These are phyloP conservation scores for Acrocalymma vagum DNA, from an alignment of 2,329 filamentous ascomycete genomes.

Conservation along the genomic window DNA sequence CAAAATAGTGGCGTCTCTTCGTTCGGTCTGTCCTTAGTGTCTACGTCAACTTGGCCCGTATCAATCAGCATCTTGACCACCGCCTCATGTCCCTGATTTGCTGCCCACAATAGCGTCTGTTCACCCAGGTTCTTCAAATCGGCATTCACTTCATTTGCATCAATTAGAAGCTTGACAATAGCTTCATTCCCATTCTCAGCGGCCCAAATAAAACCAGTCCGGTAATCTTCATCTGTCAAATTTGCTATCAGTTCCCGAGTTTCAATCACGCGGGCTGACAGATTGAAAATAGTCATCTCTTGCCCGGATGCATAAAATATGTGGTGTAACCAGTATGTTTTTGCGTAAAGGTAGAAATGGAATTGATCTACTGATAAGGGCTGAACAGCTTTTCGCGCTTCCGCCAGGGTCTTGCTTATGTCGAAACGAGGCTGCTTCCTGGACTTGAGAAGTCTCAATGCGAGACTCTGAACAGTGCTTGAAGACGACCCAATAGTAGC, in stretches of 20 bases:
- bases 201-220: neutral
- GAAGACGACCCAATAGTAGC: slow-evolving; percentile 11
- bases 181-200: slow-evolving; percentile 6
- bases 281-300: slow-evolving; percentile 5
- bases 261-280: slow-evolving; percentile 7
- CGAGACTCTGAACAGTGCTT: slow-evolving; percentile 8
- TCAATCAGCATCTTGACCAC: slow-evolving; percentile 9
- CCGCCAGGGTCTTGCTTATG: slow-evolving; percentile 11
- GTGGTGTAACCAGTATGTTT: slow-evolving; percentile 17
- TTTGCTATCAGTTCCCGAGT: neutral
- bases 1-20: too few species aligned
- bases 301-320: slow-evolving; percentile 16
- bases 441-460: slow-evolving; percentile 11
- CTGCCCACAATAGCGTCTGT: slow-evolving; percentile 7
- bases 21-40: slow-evolving; percentile 7
- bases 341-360: slow-evolving; percentile 22
- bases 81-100: neutral
- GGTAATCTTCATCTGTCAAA: neutral
- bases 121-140: neutral
- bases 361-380: slow-evolving; percentile 5
- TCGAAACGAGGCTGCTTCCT: slow-evolving; percentile 12
- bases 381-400: slow-evolving; percentile 5
- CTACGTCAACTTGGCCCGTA: slow-evolving; percentile 8
- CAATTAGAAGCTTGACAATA: neutral
- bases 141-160: neutral